Base-by-base conservation (phyloP, 768 basidiomycete species). In the Plicaturopsis crispa region DNA sequence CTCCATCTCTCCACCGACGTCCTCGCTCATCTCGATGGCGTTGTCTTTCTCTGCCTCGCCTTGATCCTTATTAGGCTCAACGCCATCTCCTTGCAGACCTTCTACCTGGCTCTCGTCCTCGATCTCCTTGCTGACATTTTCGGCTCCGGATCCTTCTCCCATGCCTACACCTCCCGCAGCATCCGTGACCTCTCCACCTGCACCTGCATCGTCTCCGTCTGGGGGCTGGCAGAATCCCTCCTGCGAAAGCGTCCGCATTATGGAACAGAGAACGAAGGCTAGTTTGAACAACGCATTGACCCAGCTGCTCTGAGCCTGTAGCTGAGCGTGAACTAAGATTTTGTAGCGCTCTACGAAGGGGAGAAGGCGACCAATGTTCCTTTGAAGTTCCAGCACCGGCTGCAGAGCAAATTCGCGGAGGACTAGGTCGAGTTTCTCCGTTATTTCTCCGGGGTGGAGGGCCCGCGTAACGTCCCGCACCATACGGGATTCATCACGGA, bases 41-140 rank as follows among this genome's bases (percentile, higher is more conserved):
- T 89, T 79, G 28, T 79, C 75, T 28, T 83, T 73, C 39, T 79
- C 77, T 18, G 69, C 60, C 12, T 64, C 51, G 12, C 70, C 61
- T 6, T 69, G 60, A 11, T 64, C 57, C 17, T 74, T 70, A 13
- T 73, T 60, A 12, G 57, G 59, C 8, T 72, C 67, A 2, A 55
- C 59, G 18, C 72, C 69, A 14, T 87, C 81, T 11, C 76, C 84
- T 54, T 80, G 75, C 17, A 98, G 66, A 0, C 96, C 96, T 51
- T 99, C 96, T 5, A 98, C 86, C 50, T 99, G 94, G 50, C 86
- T 84, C 61, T 98, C 92, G 40, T 97, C 92, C 52, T 93, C 82
- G 38, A 98, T 92, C 53, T 97, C 87, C 50, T 91, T 84, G 67
- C 87, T 91, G 40, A 92, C 84, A 50, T 97, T 84, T 55, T 94